phyloP scores from a whole-genome alignment of 2,329 filamentous ascomycete genomes.

The Pseudocercospora fijiensis region DNA sequence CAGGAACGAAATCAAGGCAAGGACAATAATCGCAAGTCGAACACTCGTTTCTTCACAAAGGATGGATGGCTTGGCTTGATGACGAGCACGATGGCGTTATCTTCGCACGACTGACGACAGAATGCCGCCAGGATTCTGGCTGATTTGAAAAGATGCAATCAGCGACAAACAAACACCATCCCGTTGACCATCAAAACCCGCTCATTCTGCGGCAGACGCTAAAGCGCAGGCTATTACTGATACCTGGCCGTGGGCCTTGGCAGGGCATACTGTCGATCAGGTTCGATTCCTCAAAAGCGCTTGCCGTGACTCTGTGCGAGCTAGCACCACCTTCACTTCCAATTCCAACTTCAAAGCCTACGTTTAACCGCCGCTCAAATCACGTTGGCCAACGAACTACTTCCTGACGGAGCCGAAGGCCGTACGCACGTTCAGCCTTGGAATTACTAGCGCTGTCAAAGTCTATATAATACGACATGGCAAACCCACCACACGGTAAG shows the following conservation, averaged over 20 bases:
- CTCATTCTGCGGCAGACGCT: background rate
- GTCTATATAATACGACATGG: slow-evolving; percentile 42
- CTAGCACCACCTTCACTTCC: background rate
- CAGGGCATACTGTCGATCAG: slow-evolving; percentile 2
- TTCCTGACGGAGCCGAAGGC: background rate
- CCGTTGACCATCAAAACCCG: background rate
- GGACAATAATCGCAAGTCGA: background rate
- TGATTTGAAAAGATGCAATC: too few relatives aligned
- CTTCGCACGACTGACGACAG: background rate
- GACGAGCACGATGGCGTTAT: background rate
- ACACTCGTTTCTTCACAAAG: background rate
- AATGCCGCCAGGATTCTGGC: background rate
- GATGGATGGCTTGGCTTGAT: background rate
- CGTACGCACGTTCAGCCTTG: background rate
- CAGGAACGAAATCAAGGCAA: background rate
- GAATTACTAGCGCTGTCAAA: background rate
- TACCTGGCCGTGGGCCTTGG: slow-evolving; percentile 3
- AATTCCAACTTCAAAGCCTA: background rate
- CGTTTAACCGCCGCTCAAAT: background rate
- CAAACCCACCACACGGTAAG: slow-evolving; percentile 53
- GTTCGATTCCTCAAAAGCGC: background rate
- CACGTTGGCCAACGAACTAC: background rate
- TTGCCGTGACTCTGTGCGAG: too few relatives aligned
- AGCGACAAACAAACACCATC: background rate
- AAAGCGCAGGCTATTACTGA: background rate